Conservation (phyloP, 176 grass and related monocot genomes). For the Cenchrus fungigraminus region DNA sequence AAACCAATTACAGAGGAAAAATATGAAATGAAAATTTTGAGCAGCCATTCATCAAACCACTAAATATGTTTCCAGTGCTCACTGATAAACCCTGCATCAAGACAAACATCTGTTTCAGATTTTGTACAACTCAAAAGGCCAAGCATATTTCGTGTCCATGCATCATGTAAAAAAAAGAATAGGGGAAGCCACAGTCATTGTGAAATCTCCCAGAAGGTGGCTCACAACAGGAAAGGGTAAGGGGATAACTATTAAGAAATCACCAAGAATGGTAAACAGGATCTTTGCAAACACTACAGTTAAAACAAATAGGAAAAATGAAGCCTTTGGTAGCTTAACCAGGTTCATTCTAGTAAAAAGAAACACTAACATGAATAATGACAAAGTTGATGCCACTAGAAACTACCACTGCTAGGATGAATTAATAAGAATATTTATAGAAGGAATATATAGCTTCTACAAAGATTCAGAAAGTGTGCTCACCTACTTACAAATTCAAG, state of each 20-base stretch:
- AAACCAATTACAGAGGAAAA: slow-evolving; percentile 66
- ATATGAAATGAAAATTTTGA: slow-evolving; percentile 47
- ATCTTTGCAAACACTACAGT: slow-evolving; percentile 3
- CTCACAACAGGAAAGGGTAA: not conserved
- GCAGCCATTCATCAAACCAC: slow-evolving; percentile 52
- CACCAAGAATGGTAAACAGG: slow-evolving; percentile 7
- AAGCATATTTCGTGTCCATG: not conserved
- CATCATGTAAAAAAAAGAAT: not conserved
- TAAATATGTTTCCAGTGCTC: slow-evolving; percentile 51
- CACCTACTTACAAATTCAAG: slow-evolving; percentile 70
- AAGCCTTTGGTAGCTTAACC: not conserved
- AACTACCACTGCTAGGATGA: not conserved
- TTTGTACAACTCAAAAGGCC: not conserved
- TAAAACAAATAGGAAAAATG: slow-evolving; percentile 10
- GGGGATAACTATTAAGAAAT: not conserved
- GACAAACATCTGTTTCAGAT: not conserved
- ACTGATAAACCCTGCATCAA: slow-evolving; percentile 52
- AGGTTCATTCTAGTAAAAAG: not conserved
- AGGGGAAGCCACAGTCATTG: not conserved
- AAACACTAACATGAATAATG: slow-evolving; percentile 27
- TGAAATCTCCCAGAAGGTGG: not conserved
- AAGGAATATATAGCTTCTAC: slow-evolving; percentile 11
- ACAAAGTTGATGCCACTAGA: slow-evolving; percentile 2
- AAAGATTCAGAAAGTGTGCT: slow-evolving; percentile 26
- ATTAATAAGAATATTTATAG: not conserved